Conservation (phyloP, 345 rosid genomes). For the Melaleuca alternifolia region DNA sequence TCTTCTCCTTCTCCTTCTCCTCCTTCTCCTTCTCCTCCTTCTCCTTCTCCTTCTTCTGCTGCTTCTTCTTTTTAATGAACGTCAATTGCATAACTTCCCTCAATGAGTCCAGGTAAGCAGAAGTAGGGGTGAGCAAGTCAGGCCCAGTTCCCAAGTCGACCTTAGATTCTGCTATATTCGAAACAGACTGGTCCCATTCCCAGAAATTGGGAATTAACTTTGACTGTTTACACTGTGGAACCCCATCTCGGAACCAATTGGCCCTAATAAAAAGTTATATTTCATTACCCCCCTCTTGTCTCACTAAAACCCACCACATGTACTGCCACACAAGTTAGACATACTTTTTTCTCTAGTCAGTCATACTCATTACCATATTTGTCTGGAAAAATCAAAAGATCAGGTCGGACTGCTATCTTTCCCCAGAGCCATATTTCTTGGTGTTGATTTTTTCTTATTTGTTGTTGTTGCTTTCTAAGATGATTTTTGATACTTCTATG, state of each 20-base stretch:
- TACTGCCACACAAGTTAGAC: background rate
- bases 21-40: too few species aligned
- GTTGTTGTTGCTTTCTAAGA: background rate
- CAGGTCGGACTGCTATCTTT: background rate
- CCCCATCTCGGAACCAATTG: background rate
- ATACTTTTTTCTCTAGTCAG: background rate
- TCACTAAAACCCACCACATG: background rate
- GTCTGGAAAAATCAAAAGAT: background rate
- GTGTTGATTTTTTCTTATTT: background rate
- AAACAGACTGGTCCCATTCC: background rate
- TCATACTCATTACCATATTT: background rate
- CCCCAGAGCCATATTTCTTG: background rate
- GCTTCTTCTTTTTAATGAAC: background rate
- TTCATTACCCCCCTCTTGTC: background rate
- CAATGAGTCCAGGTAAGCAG: background rate
- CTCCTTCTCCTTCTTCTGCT: too few species aligned
- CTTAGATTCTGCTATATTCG: background rate
- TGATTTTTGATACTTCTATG: background rate
- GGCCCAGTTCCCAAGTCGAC: background rate
- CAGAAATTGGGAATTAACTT: background rate
- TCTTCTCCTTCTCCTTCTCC: too few species aligned
- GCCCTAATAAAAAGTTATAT: background rate
- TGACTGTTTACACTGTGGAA: background rate
- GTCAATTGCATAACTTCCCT: background rate
- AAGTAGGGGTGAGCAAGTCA: background rate